A percentile compares a stretch with the other conserved stretches of the same genome.
phyloP scores from a whole-genome alignment of 352 stramenopile genomes.

The Phytopythium oedochilum region DNA sequence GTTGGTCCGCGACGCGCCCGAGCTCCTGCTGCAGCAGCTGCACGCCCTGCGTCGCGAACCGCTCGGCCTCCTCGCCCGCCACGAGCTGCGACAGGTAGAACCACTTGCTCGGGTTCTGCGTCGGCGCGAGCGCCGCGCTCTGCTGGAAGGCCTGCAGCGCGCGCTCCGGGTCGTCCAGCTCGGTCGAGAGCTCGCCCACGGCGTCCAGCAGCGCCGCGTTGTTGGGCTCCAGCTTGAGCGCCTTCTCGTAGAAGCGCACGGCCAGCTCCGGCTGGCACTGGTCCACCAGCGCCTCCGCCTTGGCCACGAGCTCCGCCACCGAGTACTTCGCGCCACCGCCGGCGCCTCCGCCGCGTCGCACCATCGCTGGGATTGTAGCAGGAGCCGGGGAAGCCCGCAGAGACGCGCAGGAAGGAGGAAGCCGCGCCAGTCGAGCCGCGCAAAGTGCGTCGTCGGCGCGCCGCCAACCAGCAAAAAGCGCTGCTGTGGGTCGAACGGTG shows the following conservation, averaged over 20 bases:
- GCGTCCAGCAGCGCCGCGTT: conserved; percentile 73
- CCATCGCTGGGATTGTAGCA: conserved; percentile 8
- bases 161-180: conserved; percentile 78
- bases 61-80: conserved; percentile 62
- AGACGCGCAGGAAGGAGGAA: too few species aligned
- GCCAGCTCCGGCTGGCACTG: conserved; percentile 81
- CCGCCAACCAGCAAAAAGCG: neutral
- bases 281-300: conserved; percentile 80
- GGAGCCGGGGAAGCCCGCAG: neutral
- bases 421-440: too few species aligned
- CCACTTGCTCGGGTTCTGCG: conserved; percentile 78
- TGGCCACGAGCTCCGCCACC: conserved; percentile 71
- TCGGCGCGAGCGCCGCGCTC: conserved; percentile 58
- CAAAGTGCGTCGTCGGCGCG: neutral
- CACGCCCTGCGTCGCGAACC: conserved; percentile 70
- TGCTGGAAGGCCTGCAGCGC: conserved; percentile 67
- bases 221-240: conserved; percentile 55
- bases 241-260: conserved; percentile 82
- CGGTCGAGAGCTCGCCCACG: conserved; percentile 77
- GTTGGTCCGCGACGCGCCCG: conserved; percentile 21
- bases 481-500: neutral
- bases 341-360: conserved; percentile 8
- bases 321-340: conserved; percentile 33
- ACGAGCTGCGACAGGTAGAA: conserved; percentile 84
- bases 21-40: conserved; percentile 59